A percentile compares a stretch with the other conserved stretches of the same genome.
These are phyloP conservation scores for Aspergillus thermomutatus DNA, from an alignment of 2,329 filamentous ascomycete genomes.

Conservation along the genomic window DNA sequence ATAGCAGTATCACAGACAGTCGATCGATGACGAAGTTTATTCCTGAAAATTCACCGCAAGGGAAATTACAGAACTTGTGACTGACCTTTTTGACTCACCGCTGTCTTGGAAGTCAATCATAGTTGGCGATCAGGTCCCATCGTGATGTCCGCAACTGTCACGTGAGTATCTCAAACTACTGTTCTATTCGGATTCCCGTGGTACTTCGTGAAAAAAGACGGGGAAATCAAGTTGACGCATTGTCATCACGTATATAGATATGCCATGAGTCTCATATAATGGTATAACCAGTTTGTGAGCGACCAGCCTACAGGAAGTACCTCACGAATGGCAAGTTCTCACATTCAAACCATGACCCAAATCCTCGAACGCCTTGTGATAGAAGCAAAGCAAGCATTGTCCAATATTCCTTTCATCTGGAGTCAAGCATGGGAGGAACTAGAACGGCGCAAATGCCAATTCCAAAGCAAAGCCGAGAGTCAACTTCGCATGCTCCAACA, in stretches of 20 bases:
- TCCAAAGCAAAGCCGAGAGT: constrained; percentile 82
- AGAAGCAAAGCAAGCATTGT: background rate
- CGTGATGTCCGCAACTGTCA: background rate
- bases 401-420: background rate
- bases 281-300: background rate
- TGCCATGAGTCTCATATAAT: background rate
- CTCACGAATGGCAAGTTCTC: background rate
- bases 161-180: background rate
- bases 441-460: constrained; percentile 72
- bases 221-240: background rate
- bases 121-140: background rate
- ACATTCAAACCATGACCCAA: background rate
- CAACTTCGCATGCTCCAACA: constrained; percentile 85
- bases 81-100: background rate
- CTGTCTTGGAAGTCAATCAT: background rate
- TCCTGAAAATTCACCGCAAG: background rate
- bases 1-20: background rate
- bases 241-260: background rate
- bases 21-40: background rate
- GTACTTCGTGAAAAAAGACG: background rate
- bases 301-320: background rate
- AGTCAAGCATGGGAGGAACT: constrained; percentile 8
- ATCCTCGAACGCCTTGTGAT: constrained; percentile 1
- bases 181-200: too few species aligned
- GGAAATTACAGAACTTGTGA: background rate